phyloP scores from a whole-genome alignment of 2,329 filamentous ascomycete genomes.

The Trichoderma sp. region DNA sequence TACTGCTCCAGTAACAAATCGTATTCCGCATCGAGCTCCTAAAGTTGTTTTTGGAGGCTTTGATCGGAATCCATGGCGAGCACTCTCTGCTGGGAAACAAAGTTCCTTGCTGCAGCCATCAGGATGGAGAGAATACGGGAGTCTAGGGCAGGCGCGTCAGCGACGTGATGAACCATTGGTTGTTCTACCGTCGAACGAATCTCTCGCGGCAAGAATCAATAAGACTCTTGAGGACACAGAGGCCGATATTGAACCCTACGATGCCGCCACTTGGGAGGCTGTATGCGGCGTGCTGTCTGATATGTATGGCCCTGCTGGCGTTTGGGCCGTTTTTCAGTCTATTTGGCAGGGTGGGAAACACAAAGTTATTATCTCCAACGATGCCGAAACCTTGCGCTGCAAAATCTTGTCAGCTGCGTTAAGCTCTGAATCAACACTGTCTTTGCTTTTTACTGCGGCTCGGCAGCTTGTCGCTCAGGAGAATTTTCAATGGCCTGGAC shows the following conservation, averaged over 20 bases:
- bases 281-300: conserved; percentile 32
- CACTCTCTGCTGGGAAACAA: conserved; percentile 5
- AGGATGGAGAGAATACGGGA: conserved; percentile 32
- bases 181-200: background rate
- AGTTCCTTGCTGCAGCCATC: conserved; percentile 23
- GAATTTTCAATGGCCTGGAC: conserved; percentile 51
- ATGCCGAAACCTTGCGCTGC: conserved; percentile 38
- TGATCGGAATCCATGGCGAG: conserved; percentile 27
- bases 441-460: conserved; percentile 36
- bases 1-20: conserved; percentile 17
- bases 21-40: conserved; percentile 25
- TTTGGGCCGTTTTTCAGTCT: conserved; percentile 38
- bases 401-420: conserved; percentile 40
- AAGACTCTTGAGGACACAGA: conserved; percentile 17
- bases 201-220: background rate
- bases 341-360: conserved; percentile 31
- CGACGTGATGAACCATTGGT: conserved; percentile 24
- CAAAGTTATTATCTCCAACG: conserved; percentile 32
- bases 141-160: conserved; percentile 30
- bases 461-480: conserved; percentile 44
- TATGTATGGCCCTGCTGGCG: conserved; percentile 34
- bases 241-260: conserved; percentile 24
- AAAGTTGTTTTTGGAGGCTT: conserved; percentile 17
- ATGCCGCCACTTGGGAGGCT: conserved; percentile 32
- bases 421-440: conserved; percentile 34